Evolutionary conservation across 2,329 filamentous ascomycete genomes (phyloP).

Genomic region (Pseudocercospora vitis): DNA sequence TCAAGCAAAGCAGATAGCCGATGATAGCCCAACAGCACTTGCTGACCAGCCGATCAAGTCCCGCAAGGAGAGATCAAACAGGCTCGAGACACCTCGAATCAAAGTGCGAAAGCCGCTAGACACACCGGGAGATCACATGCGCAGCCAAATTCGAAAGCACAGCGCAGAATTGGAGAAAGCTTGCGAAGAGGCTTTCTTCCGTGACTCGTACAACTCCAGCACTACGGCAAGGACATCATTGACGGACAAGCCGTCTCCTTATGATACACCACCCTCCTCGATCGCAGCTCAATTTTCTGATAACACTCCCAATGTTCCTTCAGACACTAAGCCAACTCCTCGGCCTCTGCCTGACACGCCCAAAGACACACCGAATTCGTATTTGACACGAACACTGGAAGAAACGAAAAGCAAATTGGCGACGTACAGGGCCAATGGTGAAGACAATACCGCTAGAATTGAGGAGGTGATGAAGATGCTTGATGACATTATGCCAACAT

Average conservation of each 20-base stretch:
- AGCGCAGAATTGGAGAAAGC: slow-evolving; percentile 84
- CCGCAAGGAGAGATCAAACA: slow-evolving; percentile 37
- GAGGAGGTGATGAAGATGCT: slow-evolving; percentile 57
- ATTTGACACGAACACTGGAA: slow-evolving; percentile 55
- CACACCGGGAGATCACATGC: slow-evolving; percentile 57
- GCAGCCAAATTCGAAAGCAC: slow-evolving; percentile 78
- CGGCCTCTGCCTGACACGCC: slow-evolving; percentile 50
- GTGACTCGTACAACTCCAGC: slow-evolving; percentile 58
- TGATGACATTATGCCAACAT: slow-evolving; percentile 38
- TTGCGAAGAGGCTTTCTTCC: slow-evolving; percentile 89
- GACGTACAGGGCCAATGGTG: slow-evolving; percentile 49
- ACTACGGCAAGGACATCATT: slow-evolving; percentile 43
- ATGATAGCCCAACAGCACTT: slow-evolving; percentile 36
- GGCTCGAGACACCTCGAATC: slow-evolving; percentile 35
- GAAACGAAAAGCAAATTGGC: slow-evolving; percentile 61
- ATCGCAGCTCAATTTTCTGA: slow-evolving; percentile 40
- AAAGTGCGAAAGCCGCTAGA: slow-evolving; percentile 42
- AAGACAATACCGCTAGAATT: slow-evolving; percentile 53
- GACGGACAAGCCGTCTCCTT: slow-evolving; percentile 34
- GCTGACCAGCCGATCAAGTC: slow-evolving; percentile 36
- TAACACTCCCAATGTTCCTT: slow-evolving; percentile 26
- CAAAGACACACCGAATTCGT: slow-evolving; percentile 52
- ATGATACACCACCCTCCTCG: slow-evolving; percentile 41
- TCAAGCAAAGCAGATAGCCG: slow-evolving; percentile 24
- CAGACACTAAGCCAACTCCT: slow-evolving; percentile 31